phyloP scores from a whole-genome alignment of 345 rosid genomes.

The Crucihimalaya himalaica region DNA sequence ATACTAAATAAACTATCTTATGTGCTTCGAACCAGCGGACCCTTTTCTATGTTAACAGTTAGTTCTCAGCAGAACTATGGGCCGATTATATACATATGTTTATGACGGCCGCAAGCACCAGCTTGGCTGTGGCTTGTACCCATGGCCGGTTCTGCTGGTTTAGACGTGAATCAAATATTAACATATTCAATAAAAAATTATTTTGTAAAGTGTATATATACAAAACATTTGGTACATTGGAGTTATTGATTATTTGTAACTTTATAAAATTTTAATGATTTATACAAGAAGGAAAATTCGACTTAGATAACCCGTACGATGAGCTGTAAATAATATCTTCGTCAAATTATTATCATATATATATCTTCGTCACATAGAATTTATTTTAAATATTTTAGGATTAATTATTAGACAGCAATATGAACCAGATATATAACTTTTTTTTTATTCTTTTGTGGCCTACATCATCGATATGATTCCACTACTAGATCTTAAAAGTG shows the following conservation, averaged over 20 bases:
- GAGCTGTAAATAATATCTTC: constrained; percentile 6
- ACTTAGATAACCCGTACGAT: not conserved
- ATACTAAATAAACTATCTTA: no score
- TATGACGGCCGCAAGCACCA: no score
- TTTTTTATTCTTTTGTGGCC: constrained; percentile 34
- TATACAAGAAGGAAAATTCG: not conserved
- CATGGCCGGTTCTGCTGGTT: no score
- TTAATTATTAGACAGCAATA: constrained; percentile 36
- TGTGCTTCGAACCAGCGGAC: no score
- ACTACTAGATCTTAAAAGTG: constrained; percentile 45
- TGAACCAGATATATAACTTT: constrained; percentile 35
- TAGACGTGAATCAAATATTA: not conserved
- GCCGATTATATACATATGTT: no score
- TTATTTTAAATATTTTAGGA: not conserved
- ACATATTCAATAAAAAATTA: not conserved
- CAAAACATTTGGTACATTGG: not conserved
- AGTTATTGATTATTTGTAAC: not conserved
- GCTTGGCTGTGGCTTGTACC: no score
- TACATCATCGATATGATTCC: constrained; percentile 45
- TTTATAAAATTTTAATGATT: not conserved
- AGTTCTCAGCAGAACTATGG: no score
- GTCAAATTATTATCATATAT: not conserved
- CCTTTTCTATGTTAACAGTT: no score
- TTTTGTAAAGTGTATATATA: not conserved
- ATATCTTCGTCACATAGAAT: not conserved